Evolutionary conservation across 225 moss, liverwort and hornwort species (phyloP), one percentile per base, ranked within the genome.

Genomic region (Sphagnum tenellum): DNA sequence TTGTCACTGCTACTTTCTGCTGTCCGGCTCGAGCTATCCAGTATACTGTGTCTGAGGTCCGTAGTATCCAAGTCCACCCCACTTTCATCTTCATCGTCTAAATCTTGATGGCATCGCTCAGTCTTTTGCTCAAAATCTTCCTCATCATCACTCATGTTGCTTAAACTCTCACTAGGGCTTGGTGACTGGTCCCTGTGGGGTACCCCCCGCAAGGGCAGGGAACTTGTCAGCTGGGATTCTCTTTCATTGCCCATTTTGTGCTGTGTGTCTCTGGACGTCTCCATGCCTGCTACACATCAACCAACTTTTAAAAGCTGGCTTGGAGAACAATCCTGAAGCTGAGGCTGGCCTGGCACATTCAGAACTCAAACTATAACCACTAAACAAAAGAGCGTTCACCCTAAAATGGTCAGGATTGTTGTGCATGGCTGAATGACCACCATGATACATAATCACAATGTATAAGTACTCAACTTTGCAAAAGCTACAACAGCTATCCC

Each of bases 141-240:
- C 58, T 77, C 87, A 63, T 83, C 86, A 62, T 88, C 92, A 66
- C 84, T 88, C 82, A 92, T 96, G 66, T 59, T 80, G 11, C 79
- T 78, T 55, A 64, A 75, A 73, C 76, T 79, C 65, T 72, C 54
- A 66, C 67, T 76, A 66, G 81, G 75, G 64, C 74, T 73, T 14
- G 66, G 55, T 60, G 78, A 70, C 62, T 79, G 74, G 69, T 79
- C 77, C 69, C 61, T 66, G 66, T 68, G 76, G 61, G 78, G 72
- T 78, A 52, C 29, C 29, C 0, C 59, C 67, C 56, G 52, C 64
- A 58, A 73, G 56, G 77, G 78, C 57, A 75, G 52, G 74, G 62
- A 73, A 67, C 66, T 68, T 62, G 63, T 64, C 47, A 67, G 13
- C 3, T 44, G 49, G 55, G 12, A 9, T 12, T 60, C 50, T 53